These are phyloP conservation scores for Ceratocystis eucalypticola DNA, from an alignment of 2,329 filamentous ascomycete species.

Conservation along the genomic window DNA sequence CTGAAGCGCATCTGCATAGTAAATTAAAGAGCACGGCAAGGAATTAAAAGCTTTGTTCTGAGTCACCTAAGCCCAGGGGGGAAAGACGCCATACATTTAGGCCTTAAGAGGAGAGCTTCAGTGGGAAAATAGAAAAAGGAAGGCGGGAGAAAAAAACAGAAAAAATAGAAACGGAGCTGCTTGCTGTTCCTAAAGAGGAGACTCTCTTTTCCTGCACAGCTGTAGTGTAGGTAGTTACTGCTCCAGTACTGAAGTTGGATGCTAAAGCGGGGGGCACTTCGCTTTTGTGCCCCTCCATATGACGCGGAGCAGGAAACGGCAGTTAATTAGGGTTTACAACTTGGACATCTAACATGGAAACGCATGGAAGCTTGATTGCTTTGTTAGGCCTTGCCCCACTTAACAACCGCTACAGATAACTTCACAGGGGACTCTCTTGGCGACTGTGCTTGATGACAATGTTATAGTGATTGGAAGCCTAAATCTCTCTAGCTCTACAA, in stretches of 20 bases:
- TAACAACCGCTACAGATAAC: not conserved
- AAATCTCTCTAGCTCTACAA: not conserved
- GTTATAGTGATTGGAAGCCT: not conserved
- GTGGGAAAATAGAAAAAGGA: not conserved
- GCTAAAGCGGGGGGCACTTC: not conserved
- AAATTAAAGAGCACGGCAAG: no score
- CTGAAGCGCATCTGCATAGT: conserved; percentile 10
- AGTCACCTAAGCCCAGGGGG: conserved; percentile 5
- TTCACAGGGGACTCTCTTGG: not conserved
- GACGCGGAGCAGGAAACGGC: not conserved
- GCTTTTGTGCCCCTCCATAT: not conserved
- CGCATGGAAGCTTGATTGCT: not conserved
- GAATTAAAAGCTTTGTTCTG: conserved; percentile 7
- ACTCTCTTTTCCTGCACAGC: no score
- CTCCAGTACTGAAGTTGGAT: not conserved
- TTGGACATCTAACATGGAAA: not conserved
- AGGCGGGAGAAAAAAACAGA: not conserved
- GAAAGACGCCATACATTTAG: conserved; percentile 9
- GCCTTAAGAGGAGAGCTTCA: not conserved
- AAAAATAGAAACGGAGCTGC: not conserved
- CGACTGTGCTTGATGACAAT: not conserved
- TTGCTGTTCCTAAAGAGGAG: not conserved
- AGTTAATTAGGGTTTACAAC: not conserved
- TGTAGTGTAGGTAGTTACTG: not conserved
- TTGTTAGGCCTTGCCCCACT: not conserved